These are phyloP conservation scores for Dendrobium chrysotoxum DNA, from an alignment of 106 monocot genomes.

Conservation along the genomic window DNA sequence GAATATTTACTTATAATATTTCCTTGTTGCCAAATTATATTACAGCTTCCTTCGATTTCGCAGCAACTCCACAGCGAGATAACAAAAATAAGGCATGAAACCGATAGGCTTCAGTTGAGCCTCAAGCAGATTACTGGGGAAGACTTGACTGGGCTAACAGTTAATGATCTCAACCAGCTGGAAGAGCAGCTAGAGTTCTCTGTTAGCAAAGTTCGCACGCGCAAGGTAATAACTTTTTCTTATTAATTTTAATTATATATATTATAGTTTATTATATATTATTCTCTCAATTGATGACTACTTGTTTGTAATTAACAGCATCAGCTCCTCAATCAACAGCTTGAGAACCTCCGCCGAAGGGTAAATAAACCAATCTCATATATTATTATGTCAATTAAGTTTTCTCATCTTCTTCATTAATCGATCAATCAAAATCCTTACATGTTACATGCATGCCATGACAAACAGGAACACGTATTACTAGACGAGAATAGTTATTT, in stretches of 20 bases:
- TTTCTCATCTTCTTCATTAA: not conserved
- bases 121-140: conserved; percentile 55
- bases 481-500: conserved; percentile 54
- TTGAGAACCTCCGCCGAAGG: conserved; percentile 60
- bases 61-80: conserved; percentile 60
- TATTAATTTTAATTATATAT: no score
- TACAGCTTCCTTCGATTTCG: not conserved
- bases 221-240: conserved; percentile 44
- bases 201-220: conserved; percentile 50
- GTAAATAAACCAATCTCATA: conserved; percentile 10
- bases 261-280: no score
- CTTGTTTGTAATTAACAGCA: conserved; percentile 33
- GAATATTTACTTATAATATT: no score
- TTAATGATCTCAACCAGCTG: conserved; percentile 47
- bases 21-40: not conserved
- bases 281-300: not conserved
- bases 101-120: conserved; percentile 50
- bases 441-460: no score
- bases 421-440: not conserved
- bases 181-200: conserved; percentile 68
- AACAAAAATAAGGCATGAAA: conserved; percentile 54
- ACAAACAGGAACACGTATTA: conserved; percentile 41
- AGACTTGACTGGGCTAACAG: conserved; percentile 34
- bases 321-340: conserved; percentile 56
- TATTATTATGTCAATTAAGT: not conserved